Base-by-base conservation (phyloP, 2,329 filamentous ascomycete species). In the Alternaria sp. region DNA sequence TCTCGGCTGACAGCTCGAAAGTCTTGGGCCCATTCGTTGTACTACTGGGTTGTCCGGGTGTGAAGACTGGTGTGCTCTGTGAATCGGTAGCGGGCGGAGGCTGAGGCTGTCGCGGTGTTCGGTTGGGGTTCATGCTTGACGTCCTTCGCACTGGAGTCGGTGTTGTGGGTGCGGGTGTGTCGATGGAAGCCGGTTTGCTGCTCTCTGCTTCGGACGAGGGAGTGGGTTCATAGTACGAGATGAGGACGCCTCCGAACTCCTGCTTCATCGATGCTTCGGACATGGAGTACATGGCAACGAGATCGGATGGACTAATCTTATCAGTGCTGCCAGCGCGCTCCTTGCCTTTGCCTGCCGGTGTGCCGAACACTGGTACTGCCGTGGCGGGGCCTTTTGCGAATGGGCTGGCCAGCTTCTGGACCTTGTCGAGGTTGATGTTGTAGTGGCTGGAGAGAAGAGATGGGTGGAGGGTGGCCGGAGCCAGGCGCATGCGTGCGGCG, bases 401-500 rank as follows among this genome's bases (percentile, higher is more conserved):
- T 7, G 94, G 92, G 59, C 89, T 82, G 6, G 94, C 90, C 54
- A 99, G 83, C 78, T 92, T 92, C 66, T 94, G 91, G 53, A 99
- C 87, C 68, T 91, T 91, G 63, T 97, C 93, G 47, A 88, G 76
- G 65, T 87, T 86, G 72, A 89, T 86, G 69, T 87, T 87, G 80
- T 88, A 99, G 79, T 99, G 95, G 64, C 93, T 94, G 24, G 89
- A 87, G 51, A 97, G 83, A 49, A 97, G 82, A 30, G 89, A 88
- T 41, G 88, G 87, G 73, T 91, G 91, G 44, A 94, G 85, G 67
- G 88, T 84, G 60, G 87, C 87, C n/a, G 80, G 77, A 47, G 85
- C 83, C 52, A 90, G 84, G 26, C 93, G 89, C 79, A 94, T 93
- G 62, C 95, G 89, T 18, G 93, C 93, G 9, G 92, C 93, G 78